These are phyloP conservation scores for Udeniomyces megalosporus DNA, from an alignment of 768 basidiomycete genomes.

Conservation along the genomic window DNA sequence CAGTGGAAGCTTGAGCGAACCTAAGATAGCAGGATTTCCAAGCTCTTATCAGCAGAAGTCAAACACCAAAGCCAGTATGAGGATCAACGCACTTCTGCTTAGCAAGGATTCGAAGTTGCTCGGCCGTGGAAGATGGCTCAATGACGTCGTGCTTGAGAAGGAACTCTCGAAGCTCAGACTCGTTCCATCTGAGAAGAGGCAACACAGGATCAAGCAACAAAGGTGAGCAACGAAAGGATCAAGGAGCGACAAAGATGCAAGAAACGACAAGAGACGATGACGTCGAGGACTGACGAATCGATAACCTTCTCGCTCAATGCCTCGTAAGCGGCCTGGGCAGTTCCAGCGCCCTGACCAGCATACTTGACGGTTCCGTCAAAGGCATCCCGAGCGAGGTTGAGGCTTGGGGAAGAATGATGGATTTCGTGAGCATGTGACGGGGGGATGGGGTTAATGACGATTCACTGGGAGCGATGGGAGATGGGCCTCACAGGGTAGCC, in stretches of 20 bases:
- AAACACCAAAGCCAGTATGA: slow-evolving; percentile 4
- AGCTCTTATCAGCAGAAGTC: background rate
- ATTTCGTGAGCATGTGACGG: background rate
- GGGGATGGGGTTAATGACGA: background rate
- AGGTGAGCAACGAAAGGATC: background rate
- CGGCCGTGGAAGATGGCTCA: slow-evolving; percentile 57
- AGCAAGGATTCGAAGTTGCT: slow-evolving; percentile 62
- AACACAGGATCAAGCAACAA: background rate
- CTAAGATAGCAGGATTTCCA: slow-evolving; percentile 37
- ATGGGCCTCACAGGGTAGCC: slow-evolving; percentile 1
- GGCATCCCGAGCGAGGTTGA: slow-evolving; percentile 6
- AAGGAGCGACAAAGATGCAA: background rate
- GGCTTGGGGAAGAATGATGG: slow-evolving; percentile 4
- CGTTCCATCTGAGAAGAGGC: slow-evolving; percentile 46
- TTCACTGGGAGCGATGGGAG: background rate
- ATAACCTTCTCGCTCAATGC: slow-evolving; percentile 13
- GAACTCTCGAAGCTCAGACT: slow-evolving; percentile 62
- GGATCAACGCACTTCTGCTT: slow-evolving; percentile 37
- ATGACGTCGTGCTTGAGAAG: slow-evolving; percentile 76
- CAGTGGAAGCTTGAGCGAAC: slow-evolving; percentile 33
- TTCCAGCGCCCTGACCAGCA: slow-evolving; percentile 9
- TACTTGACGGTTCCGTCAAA: slow-evolving; percentile 4
- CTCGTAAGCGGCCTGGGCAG: slow-evolving; percentile 13
- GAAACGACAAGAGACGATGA: background rate
- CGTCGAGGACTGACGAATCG: background rate